phyloP scores from a whole-genome alignment of 345 rosid species.

The Toxicodendron radicans region DNA sequence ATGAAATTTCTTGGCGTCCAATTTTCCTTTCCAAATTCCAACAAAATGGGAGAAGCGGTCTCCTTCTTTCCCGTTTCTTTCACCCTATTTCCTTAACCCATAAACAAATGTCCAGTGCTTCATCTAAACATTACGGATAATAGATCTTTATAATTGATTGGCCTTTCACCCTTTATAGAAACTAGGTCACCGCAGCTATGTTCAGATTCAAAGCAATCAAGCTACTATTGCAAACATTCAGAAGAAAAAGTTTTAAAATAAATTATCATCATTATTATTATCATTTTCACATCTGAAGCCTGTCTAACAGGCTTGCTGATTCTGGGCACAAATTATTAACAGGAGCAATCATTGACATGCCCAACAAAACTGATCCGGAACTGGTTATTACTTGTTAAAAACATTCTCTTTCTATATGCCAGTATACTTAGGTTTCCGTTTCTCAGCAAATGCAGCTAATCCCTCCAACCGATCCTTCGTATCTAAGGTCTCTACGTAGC shows the following conservation, averaged over 20 bases:
- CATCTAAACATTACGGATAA: too few relatives aligned
- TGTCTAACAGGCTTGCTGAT: background rate
- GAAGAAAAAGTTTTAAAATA: background rate
- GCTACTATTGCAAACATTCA: background rate
- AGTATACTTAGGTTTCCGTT: constrained; percentile 66
- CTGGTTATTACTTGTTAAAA: background rate
- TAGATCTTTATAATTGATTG: too few relatives aligned
- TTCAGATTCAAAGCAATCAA: background rate
- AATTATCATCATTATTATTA: background rate
- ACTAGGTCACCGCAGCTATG: background rate
- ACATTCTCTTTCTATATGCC: constrained; percentile 38
- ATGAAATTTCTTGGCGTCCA: too few relatives aligned
- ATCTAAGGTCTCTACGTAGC: constrained; percentile 57
- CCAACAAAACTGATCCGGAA: background rate
- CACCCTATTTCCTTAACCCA: too few relatives aligned
- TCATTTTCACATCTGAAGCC: background rate
- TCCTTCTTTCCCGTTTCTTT: too few relatives aligned
- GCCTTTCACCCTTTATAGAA: background rate
- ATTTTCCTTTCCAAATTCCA: too few relatives aligned
- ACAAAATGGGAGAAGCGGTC: too few relatives aligned
- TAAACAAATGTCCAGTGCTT: too few relatives aligned
- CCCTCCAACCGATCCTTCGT: constrained; percentile 87
- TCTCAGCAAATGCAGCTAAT: constrained; percentile 87
- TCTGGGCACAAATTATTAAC: background rate
- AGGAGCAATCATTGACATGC: background rate